phyloP scores from a whole-genome alignment of 371 early-diverging fungal genomes.

The Gilbertella persicaria region DNA sequence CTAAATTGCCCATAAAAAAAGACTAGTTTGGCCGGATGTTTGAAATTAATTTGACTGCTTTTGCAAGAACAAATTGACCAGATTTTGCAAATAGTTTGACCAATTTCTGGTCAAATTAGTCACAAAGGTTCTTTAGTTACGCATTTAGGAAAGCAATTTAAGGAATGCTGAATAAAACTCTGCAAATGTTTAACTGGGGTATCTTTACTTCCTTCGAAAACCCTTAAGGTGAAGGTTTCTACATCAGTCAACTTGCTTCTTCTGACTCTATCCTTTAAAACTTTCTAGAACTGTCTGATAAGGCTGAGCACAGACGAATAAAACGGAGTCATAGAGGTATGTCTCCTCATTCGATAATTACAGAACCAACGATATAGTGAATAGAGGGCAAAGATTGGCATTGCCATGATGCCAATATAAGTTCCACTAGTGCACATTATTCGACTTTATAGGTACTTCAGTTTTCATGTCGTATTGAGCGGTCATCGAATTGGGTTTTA shows the following conservation, averaged over 20 bases:
- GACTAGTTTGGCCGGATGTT: too few species aligned
- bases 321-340: slow-evolving; percentile 17
- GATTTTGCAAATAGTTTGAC: slow-evolving; percentile 8
- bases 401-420: slow-evolving; percentile 8
- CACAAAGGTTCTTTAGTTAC: slow-evolving; percentile 13
- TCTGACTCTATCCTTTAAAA: slow-evolving; percentile 22
- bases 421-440: slow-evolving; percentile 10
- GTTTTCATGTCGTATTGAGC: slow-evolving; percentile 16
- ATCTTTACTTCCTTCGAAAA: slow-evolving; percentile 18
- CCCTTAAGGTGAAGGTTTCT: slow-evolving; percentile 18
- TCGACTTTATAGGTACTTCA: slow-evolving; percentile 13
- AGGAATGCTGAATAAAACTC: slow-evolving; percentile 16
- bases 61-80: too few species aligned
- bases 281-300: slow-evolving; percentile 15
- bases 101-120: slow-evolving; percentile 18
- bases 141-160: slow-evolving; percentile 11
- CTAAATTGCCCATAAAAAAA: too few species aligned
- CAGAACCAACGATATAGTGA: slow-evolving; percentile 14
- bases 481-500: slow-evolving; percentile 12
- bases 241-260: slow-evolving; percentile 17
- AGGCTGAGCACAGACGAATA: slow-evolving; percentile 22
- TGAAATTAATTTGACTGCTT: too few species aligned
- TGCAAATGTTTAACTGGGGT: slow-evolving; percentile 17
- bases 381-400: slow-evolving; percentile 7
- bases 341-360: slow-evolving; percentile 17